These are phyloP conservation scores for Blastobotrys niveus DNA, from an alignment of 1,139 yeast species.

Conservation along the genomic window DNA sequence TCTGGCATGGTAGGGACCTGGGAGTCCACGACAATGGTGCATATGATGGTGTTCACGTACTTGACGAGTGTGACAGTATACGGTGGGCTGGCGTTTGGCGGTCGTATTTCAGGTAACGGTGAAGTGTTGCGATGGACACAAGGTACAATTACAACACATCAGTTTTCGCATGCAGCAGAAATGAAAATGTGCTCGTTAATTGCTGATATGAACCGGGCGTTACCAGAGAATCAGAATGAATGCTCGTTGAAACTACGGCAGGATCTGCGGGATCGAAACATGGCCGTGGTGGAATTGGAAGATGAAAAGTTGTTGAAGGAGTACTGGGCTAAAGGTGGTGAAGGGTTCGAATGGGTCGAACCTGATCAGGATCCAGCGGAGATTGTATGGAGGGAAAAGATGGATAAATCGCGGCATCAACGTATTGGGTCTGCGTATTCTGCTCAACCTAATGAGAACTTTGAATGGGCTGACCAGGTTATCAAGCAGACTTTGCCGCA, in stretches of 20 bases:
- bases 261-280: slow-evolving; percentile 28
- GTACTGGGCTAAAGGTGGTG: slow-evolving; percentile 73
- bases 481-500: slow-evolving; percentile 27
- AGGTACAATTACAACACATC: slow-evolving; percentile 59
- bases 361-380: slow-evolving; percentile 81
- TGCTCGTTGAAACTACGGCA: slow-evolving; percentile 30
- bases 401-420: slow-evolving; percentile 25
- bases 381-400: slow-evolving; percentile 45
- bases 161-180: slow-evolving; percentile 65
- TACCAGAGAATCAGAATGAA: slow-evolving; percentile 39
- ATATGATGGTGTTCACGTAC: slow-evolving; percentile 60
- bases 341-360: slow-evolving; percentile 73
- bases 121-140: slow-evolving; percentile 52
- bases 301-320: slow-evolving; percentile 58
- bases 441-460: slow-evolving; percentile 19
- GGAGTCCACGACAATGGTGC: slow-evolving; percentile 37
- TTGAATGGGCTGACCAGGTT: slow-evolving; percentile 27
- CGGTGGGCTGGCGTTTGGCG: slow-evolving; percentile 51
- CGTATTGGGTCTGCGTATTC: slow-evolving; percentile 26
- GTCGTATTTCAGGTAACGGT: slow-evolving; percentile 60
- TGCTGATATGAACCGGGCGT: slow-evolving; percentile 52
- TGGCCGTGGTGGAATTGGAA: slow-evolving; percentile 56
- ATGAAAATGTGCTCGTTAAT: slow-evolving; percentile 60
- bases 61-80: slow-evolving; percentile 50
- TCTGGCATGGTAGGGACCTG: slow-evolving; percentile 41